These are phyloP conservation scores for Angomonas ambiguus DNA, from an alignment of 208 protist species.

Conservation along the genomic window DNA sequence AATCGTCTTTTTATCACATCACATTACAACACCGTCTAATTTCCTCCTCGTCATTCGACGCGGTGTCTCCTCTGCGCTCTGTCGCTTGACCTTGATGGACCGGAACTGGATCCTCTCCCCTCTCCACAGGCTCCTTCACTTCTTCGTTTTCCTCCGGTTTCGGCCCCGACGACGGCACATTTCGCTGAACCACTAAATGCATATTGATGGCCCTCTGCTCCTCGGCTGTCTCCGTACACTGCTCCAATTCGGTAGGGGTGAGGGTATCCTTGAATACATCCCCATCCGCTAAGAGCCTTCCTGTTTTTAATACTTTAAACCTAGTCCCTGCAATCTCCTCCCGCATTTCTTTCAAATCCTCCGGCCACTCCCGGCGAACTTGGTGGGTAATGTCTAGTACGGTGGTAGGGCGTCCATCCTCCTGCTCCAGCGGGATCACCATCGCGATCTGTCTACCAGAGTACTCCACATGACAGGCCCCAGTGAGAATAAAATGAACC, in stretches of 20 bases:
- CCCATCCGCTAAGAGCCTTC: slow-evolving; percentile 42
- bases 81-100: background rate
- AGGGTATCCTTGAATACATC: slow-evolving; percentile 32
- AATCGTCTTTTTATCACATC: background rate
- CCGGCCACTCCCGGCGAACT: slow-evolving; percentile 59
- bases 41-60: slow-evolving; percentile 3
- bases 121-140: slow-evolving; percentile 14
- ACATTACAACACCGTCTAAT: background rate
- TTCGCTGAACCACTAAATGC: slow-evolving; percentile 56
- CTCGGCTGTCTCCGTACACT: slow-evolving; percentile 18
- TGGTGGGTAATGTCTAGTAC: slow-evolving; percentile 34
- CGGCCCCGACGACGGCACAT: background rate
- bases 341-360: slow-evolving; percentile 44
- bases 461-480: slow-evolving; percentile 50
- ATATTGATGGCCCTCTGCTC: slow-evolving; percentile 32
- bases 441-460: slow-evolving; percentile 59
- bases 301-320: slow-evolving; percentile 65
- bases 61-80: background rate
- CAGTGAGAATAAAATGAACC: slow-evolving; percentile 69
- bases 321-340: slow-evolving; percentile 23
- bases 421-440: slow-evolving; percentile 35
- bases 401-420: slow-evolving; percentile 38
- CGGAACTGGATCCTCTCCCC: slow-evolving; percentile 13
- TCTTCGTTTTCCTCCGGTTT: slow-evolving; percentile 21
- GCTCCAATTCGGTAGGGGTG: slow-evolving; percentile 24